Base-by-base conservation (phyloP, 1,139 yeast species). In the Taphrina communis region DNA sequence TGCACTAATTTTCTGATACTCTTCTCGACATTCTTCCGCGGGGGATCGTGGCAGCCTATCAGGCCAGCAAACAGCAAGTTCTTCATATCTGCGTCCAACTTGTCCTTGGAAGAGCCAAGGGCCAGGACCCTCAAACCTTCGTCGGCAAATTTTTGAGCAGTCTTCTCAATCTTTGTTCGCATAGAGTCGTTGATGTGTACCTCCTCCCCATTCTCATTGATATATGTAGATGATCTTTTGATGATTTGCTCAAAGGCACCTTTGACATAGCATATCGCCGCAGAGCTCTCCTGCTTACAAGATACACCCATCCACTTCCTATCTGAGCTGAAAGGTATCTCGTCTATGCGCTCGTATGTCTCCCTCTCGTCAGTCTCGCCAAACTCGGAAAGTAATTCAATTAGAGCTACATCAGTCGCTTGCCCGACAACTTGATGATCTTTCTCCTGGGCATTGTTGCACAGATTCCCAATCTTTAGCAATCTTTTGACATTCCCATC, bases 41-140 rank as follows among this genome's bases (percentile, higher is more conserved):
- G 99, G 12, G 99, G 99, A 79, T 94, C 98, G 74, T 90, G 90
- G 96, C 94, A 91, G 69, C 97, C 98, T 73, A 90, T 82, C 60
- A 94, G 80, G 6, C 99, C 99, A 74, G 90, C 84, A 75, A 93
- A 92, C 1, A 85, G 82, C 75, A 93, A 81, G 58, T 86, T 88
- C 2, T 81, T 65, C 42, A 59, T 79, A 39, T 76, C 78, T 14
- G 76, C 77, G 52, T 74, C 75, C 25, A 58, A 17, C 52, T 63
- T 55, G 17, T 79, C 82, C 70, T 78, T 78, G 7, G 74, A 73
- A 70, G 80, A 78, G 61, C 81, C 84, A 72, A 84, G 84, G 3
- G 96, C 97, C 71, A 94, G 82, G 41, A 93, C 93, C 76, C 99
- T 85, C 73, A 93, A 83, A 21, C 99, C 99, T 72, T 90, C 92